Base-by-base conservation (phyloP, 1,139 yeast genomes). In the Suhomyces yuchorum region DNA sequence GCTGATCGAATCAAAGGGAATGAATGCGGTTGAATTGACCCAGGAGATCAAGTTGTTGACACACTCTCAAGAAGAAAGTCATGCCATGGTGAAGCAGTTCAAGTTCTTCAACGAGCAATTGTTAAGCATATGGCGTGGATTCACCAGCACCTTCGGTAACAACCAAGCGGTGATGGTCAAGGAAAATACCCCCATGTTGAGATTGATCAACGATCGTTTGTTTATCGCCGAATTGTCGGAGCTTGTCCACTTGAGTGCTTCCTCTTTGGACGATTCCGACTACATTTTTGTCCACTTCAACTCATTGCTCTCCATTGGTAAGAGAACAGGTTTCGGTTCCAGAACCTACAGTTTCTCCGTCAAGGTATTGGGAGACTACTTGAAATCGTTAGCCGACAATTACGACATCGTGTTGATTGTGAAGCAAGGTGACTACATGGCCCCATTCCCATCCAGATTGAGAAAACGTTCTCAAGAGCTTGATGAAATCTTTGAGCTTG, bases 151-250 rank as follows among this genome's bases (percentile, higher is more conserved):
- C 23, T 24, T 51, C 44, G 36, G 35, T 12, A 36, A 35, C 17
- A 30, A 42, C 17, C 41, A 47, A 42, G 42, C 45, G 12, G 46
- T 50, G 18, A 35, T 57, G 11, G 45, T 42, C 19, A 48, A 44
- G 32, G 46, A 47, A 22, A 38, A 39, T 22, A 37, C 40, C n/a
- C 43, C 48, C 17, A 38, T 43, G 28, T 42, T 68, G 43, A 58
- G 59, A 39, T 56, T 68, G 40, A 68, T 77, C 45, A 74, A 68
- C 55, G 82, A 79, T 56, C 68, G 71, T 52, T 55, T 65, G 23
- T 80, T 74, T 60, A 75, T 78, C 51, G 70, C 68, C 44, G 84
- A 80, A 58, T 59, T 80, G 50, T 64, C 77, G 37, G 80, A 78
- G 59, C 67, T 80, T 56, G 66, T 72, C 35, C 77, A 71, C 55